A percentile compares a stretch with the other conserved stretches of the same genome.
Conservation (phyloP, 805 yeast genomes). For the Cyberlindnera euphorbiae region DNA sequence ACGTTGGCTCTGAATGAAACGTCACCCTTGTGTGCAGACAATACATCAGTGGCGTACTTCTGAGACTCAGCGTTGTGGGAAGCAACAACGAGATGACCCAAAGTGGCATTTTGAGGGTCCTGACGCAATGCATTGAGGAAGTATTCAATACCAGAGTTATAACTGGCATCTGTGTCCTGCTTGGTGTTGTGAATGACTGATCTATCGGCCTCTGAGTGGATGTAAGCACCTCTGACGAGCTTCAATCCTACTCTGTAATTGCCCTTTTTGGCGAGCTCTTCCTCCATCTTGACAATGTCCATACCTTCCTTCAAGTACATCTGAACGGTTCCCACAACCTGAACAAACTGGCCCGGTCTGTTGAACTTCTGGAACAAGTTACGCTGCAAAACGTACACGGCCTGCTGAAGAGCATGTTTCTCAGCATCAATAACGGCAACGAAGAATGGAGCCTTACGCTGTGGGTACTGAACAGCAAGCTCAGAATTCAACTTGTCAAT, state of each 20-base stretch:
- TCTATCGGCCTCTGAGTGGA: constrained; percentile 82
- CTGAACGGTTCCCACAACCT: constrained; percentile 88
- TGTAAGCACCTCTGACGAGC: constrained; percentile 92
- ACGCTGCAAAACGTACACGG: constrained; percentile 88
- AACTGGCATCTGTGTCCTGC: constrained; percentile 72
- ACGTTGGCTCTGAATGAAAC: constrained; percentile 48
- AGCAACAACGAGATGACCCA: constrained; percentile 84
- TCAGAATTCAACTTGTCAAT: constrained; percentile 47
- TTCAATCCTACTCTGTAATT: constrained; percentile 78
- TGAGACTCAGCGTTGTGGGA: constrained; percentile 85
- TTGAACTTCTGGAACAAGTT: constrained; percentile 71
- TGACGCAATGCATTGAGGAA: constrained; percentile 48
- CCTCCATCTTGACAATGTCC: constrained; percentile 56
- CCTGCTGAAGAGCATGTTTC: constrained; percentile 80
- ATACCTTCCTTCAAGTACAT: constrained; percentile 78
- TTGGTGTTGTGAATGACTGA: constrained; percentile 70
- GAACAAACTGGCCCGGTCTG: constrained; percentile 46
- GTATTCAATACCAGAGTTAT: constrained; percentile 61
- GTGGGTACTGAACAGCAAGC: constrained; percentile 49
- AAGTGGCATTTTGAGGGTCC: constrained; percentile 40
- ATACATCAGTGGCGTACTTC: constrained; percentile 57
- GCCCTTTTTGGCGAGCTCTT: constrained; percentile 52
- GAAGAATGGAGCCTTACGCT: constrained; percentile 66
- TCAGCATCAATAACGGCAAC: constrained; percentile 89
- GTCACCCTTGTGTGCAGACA: constrained; percentile 29